These are phyloP conservation scores for Talaromyces ruber DNA, from an alignment of 495 filamentous ascomycete species.

Conservation along the genomic window DNA sequence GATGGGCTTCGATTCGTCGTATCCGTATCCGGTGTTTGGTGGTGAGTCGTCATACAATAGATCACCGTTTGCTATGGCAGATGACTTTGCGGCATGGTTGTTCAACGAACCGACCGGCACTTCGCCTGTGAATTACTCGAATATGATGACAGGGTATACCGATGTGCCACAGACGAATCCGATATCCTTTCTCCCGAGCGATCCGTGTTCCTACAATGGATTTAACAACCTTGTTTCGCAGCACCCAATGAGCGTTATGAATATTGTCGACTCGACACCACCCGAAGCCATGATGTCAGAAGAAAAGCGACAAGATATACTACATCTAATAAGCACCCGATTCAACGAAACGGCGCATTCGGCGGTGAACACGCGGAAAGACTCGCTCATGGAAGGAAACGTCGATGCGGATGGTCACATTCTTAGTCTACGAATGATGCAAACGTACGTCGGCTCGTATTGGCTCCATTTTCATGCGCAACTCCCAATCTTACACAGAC, in stretches of 20 bases:
- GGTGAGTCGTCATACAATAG: constrained; percentile 64
- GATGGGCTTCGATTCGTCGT: constrained; percentile 59
- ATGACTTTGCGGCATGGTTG: constrained; percentile 86
- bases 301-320: constrained; percentile 72
- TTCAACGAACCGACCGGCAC: constrained; percentile 56
- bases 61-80: constrained; percentile 81
- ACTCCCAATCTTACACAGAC: constrained; percentile 87
- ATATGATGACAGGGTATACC: constrained; percentile 41
- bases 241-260: constrained; percentile 88
- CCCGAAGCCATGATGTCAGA: constrained; percentile 77
- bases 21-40: constrained; percentile 76
- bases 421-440: constrained; percentile 87
- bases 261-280: constrained; percentile 73
- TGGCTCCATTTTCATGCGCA: constrained; percentile 95
- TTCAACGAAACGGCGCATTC: constrained; percentile 78
- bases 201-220: constrained; percentile 29
- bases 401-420: constrained; percentile 65
- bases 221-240: constrained; percentile 37
- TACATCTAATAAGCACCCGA: constrained; percentile 74
- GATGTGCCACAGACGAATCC: constrained; percentile 29
- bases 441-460: constrained; percentile 85
- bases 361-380: constrained; percentile 65
- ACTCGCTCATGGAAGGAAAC: constrained; percentile 70
- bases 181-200: constrained; percentile 27
- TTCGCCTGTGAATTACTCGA: constrained; percentile 23